Percentiles rank a stretch among this genome's conserved stretches.
Evolutionary conservation across 2,329 filamentous ascomycete genomes (phyloP).

Genomic region (Diaporthe sp.): DNA sequence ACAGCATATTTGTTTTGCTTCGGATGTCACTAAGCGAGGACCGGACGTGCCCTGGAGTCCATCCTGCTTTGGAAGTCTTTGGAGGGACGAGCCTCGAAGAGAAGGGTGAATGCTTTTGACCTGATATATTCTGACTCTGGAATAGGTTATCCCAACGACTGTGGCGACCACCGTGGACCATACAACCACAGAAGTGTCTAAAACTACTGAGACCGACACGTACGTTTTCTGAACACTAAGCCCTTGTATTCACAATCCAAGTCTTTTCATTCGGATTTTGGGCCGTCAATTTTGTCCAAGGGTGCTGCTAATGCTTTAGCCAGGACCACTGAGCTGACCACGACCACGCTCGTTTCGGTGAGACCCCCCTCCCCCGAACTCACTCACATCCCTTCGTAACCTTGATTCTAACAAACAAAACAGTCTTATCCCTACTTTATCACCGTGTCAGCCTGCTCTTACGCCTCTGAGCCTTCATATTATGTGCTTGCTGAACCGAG

Average conservation of each 20-base stretch:
- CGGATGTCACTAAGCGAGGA: neutral
- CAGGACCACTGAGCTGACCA: constrained; percentile 31
- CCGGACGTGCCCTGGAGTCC: neutral
- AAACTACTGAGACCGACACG: constrained; percentile 17
- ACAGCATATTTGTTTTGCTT: too few species aligned
- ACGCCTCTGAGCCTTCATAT: constrained; percentile 10
- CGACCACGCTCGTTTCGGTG: constrained; percentile 33
- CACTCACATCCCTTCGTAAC: too few species aligned
- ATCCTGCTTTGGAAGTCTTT: neutral
- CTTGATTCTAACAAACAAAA: neutral
- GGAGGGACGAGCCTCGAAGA: neutral
- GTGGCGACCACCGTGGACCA: constrained; percentile 19
- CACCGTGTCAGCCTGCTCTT: constrained; percentile 33
- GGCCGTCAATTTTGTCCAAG: neutral
- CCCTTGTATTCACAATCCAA: neutral
- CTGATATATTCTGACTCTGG: neutral
- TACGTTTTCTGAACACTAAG: neutral
- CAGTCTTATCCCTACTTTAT: constrained; percentile 36
- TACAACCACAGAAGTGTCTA: neutral
- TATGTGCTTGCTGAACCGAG: neutral
- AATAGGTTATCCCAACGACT: constrained; percentile 14
- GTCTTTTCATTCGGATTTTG: neutral
- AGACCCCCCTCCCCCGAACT: neutral
- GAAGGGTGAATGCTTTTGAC: neutral
- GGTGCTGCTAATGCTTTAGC: neutral